Evolutionary conservation across 2,329 filamentous ascomycete genomes (phyloP), one percentile per base, ranked within the genome.

Genomic region (Amauroascus niger): DNA sequence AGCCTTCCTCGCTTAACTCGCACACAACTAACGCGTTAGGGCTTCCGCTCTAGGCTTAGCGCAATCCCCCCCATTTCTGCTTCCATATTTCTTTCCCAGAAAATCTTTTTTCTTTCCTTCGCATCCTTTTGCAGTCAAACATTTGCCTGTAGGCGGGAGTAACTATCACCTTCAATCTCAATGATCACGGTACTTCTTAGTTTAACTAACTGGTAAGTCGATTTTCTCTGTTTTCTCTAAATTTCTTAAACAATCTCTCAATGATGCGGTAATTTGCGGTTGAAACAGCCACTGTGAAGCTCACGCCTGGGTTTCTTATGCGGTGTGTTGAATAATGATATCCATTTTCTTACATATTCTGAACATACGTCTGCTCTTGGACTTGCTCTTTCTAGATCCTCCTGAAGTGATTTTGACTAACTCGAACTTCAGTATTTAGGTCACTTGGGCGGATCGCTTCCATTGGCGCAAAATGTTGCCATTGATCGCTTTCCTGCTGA

Each of bases 241-340:
- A 24, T 18, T 37, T 6, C 46, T 48, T 54, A 16, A 16, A 7
- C 52, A 58, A 56, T 50, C 52, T 39, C 55, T 55, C 59, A 56
- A 85, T 87, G 90, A 95, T 95, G 89, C 86, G 77, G 87, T 88
- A 95, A 95, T 96, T 96, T 96, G 89, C 90, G 89, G 91, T 91
- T 94, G 89, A 96, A 86, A 80, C 78, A 75, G 71, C 72, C 72
- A 76, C 76, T 82, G 82, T 90, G 88, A 88, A 79, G 76, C 86
- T 82, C 88, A 85, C 86, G 89, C 90, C 89, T 81, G 89, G 82
- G 87, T 79, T 77, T 86, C 68, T 84, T 79, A 84, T 84, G 89
- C 83, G 84, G 78, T 74, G 68, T 6, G 74, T 75, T 79, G 75
- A 80, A 71, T 76, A 65, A 67, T 95, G 89, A 95, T 86, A 94